These are phyloP conservation scores for Boletus bicolor DNA, from an alignment of 768 basidiomycete genomes.

Conservation along the genomic window DNA sequence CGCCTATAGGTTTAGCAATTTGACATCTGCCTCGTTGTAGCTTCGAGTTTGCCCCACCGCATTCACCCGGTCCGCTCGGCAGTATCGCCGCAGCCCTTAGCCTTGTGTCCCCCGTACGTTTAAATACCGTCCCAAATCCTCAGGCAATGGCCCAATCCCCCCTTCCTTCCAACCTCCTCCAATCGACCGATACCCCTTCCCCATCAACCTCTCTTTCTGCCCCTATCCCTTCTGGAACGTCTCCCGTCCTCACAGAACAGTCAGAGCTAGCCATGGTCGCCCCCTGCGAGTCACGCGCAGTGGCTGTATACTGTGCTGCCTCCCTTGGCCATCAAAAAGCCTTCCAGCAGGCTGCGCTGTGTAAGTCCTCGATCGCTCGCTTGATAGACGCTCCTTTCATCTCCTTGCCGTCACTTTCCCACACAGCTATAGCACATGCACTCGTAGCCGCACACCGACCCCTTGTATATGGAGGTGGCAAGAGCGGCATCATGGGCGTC, in stretches of 20 bases:
- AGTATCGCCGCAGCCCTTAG: slow-evolving; percentile 6
- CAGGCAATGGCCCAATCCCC: slow-evolving; percentile 11
- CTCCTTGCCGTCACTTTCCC: background rate
- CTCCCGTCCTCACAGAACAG: slow-evolving; percentile 6
- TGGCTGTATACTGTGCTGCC: slow-evolving; percentile 87
- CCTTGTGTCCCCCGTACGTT: slow-evolving; percentile 15
- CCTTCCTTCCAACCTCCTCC: slow-evolving; percentile 4
- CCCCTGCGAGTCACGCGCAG: slow-evolving; percentile 35
- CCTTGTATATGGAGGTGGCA: slow-evolving; percentile 86
- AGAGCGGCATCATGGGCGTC: slow-evolving; percentile 81
- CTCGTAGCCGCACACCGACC: slow-evolving; percentile 57
- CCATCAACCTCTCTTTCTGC: background rate
- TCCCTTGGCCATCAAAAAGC: slow-evolving; percentile 60
- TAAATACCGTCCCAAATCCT: slow-evolving; percentile 22
- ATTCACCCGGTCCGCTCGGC: slow-evolving; percentile 11
- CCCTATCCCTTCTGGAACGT: slow-evolving; percentile 1
- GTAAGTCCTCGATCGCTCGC: slow-evolving; percentile 43
- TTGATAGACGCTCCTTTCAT: background rate
- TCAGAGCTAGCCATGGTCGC: slow-evolving; percentile 27
- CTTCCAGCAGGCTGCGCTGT: slow-evolving; percentile 64
- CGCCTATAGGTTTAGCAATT: too few relatives aligned
- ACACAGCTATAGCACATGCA: slow-evolving; percentile 67
- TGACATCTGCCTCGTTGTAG: slow-evolving; percentile 22
- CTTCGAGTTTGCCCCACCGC: slow-evolving; percentile 4
- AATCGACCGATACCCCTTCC: background rate